Conservation (phyloP, 2,329 filamentous ascomycete species). For the Alternaria ventricosa region DNA sequence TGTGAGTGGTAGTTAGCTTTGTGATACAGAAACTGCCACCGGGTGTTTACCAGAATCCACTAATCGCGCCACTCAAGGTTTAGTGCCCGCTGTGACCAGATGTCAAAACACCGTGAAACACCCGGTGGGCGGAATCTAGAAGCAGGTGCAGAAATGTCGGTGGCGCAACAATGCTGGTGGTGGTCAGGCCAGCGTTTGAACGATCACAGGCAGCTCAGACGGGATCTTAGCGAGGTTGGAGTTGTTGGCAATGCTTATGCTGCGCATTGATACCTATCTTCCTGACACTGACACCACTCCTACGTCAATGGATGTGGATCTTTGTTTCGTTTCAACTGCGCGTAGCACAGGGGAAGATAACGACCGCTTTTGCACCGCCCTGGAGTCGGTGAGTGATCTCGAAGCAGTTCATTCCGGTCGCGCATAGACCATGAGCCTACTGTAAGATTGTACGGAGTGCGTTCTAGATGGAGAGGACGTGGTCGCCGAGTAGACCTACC, state of each 20-base stretch:
- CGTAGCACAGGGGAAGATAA: neutral
- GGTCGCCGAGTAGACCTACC: neutral
- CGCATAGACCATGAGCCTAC: neutral
- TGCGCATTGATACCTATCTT: constrained; percentile 1
- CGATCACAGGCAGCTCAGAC: neutral
- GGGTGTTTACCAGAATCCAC: constrained; percentile 10
- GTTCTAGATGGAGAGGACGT: neutral
- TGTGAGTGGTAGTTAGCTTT: neutral
- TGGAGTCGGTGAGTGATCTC: neutral
- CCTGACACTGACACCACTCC: neutral
- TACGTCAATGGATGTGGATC: neutral
- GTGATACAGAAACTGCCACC: constrained; percentile 7
- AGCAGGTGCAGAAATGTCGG: neutral
- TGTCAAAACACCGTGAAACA: constrained; percentile 6
- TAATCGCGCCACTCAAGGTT: neutral
- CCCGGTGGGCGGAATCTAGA: constrained; percentile 11
- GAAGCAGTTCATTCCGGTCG: neutral
- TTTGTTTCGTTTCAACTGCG: neutral
- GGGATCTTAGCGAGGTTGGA: constrained; percentile 2
- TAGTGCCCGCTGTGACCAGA: neutral
- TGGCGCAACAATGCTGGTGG: constrained; percentile 3
- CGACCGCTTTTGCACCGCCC: neutral
- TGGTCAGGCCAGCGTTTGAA: neutral
- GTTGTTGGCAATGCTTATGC: constrained; percentile 9
- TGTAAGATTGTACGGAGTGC: neutral